phyloP scores from a whole-genome alignment of 148 eudicot genomes.

The Rhododendron henanense region DNA sequence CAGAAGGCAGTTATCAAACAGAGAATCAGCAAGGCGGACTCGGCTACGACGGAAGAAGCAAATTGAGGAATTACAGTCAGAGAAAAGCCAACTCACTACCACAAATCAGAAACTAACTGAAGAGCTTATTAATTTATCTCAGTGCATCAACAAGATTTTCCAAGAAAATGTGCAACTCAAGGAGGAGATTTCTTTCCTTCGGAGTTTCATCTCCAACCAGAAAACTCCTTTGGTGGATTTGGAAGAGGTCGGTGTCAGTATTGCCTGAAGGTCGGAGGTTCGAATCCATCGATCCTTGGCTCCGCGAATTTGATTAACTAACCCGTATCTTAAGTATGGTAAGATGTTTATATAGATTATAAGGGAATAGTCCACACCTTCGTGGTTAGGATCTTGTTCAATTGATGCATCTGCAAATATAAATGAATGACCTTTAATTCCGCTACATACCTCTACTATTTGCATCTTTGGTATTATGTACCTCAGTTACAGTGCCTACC shows the following conservation, averaged over 20 bases:
- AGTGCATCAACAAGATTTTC: not conserved
- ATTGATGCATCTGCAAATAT: not conserved
- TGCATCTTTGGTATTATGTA: not conserved
- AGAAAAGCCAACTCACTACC: not conserved
- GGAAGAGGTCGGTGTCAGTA: not conserved
- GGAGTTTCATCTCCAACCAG: not conserved
- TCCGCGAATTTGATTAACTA: not conserved
- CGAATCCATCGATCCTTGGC: not conserved
- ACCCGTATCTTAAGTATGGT: not conserved
- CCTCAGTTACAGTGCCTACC: not conserved
- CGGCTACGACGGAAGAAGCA: not conserved
- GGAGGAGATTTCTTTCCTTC: not conserved
- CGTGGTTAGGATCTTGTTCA: not conserved
- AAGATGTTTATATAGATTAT: not conserved
- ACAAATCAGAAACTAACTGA: not conserved
- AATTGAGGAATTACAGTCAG: not conserved
- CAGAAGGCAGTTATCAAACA: not conserved
- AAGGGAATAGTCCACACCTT: not conserved
- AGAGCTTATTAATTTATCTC: not conserved
- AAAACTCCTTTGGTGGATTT: not conserved
- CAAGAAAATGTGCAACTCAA: not conserved
- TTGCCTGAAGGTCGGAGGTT: not conserved
- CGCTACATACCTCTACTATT: not conserved
- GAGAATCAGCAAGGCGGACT: constrained; percentile 2
- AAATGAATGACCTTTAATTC: not conserved